These are phyloP conservation scores for Botrytis hyacinthi DNA, from an alignment of 2,329 filamentous ascomycete genomes.

Conservation along the genomic window DNA sequence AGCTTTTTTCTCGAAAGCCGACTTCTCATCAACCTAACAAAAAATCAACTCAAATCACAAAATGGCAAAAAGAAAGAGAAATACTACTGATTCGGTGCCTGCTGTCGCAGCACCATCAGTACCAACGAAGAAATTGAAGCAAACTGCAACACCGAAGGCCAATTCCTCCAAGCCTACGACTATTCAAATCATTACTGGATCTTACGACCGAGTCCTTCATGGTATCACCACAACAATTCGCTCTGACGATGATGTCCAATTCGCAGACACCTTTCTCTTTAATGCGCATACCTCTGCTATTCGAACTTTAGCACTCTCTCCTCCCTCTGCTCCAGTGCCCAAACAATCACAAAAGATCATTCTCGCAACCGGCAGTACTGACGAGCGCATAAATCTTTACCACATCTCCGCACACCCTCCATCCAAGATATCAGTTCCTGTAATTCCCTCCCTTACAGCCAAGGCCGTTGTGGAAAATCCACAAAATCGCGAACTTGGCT, in stretches of 20 bases:
- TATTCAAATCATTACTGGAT: conserved; percentile 89
- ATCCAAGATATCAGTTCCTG: conserved; percentile 54
- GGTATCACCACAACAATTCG: conserved; percentile 76
- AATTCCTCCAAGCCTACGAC: conserved; percentile 45
- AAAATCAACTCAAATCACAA: not conserved
- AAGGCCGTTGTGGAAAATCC: conserved; percentile 79
- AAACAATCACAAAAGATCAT: conserved; percentile 77
- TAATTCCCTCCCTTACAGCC: conserved; percentile 65
- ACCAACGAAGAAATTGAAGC: conserved; percentile 35
- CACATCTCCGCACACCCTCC: conserved; percentile 72
- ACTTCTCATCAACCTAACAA: not conserved
- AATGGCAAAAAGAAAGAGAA: conserved; percentile 40
- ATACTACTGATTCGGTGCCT: conserved; percentile 26
- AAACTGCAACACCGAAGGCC: conserved; percentile 27
- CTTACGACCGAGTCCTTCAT: conserved; percentile 90
- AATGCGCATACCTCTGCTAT: conserved; percentile 89
- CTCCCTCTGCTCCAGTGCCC: conserved; percentile 59
- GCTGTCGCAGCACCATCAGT: conserved; percentile 9
- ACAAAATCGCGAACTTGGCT: conserved; percentile 84
- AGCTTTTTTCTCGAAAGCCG: conserved; percentile 5
- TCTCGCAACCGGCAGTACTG: conserved; percentile 86
- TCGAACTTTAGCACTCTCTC: conserved; percentile 82
- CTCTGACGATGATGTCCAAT: conserved; percentile 53
- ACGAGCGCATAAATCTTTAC: conserved; percentile 95
- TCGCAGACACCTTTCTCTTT: conserved; percentile 93